Base-by-base conservation (phyloP, 2,329 filamentous ascomycete species). In the Sphaerulina vaccinii region DNA sequence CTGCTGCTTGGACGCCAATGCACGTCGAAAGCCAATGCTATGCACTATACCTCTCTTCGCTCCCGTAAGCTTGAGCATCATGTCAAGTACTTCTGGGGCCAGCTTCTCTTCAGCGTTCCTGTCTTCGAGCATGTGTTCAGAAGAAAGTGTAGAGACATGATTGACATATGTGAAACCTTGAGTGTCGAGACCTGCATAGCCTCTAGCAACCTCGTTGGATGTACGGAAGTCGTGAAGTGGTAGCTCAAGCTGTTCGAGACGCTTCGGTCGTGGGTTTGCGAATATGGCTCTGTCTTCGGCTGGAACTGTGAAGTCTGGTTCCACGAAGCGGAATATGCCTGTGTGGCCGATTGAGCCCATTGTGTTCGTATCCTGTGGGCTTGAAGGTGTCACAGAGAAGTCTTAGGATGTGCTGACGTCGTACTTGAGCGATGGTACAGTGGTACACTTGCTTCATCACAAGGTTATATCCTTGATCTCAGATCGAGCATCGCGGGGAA, bases 101-200 rank as follows among this genome's bases (percentile, higher is more conserved):
- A 56, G 57, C 4, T 47, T 38, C 2, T 56, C 45, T 15, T 60
- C 57, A 3, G 38, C 55, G 9, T 56, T 57, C 2, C 27, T 54
- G 19, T 44, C 55, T n/a, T 54, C 27, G 6, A 57, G 39, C 5
- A 60, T 33, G 13, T 55, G 43, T 9, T 55, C 55, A 5, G 27
- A 23, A 5, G 43, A 40, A 10, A 57, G 22, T 0, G 43, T 29
- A 9, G 45, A 60, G 4, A 23, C 22, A 46, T 57, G 51, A 2
- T 56, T 38, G 6, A 56, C 27, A 10, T 55, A 56, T 1, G 57
- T 54, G 47, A 60, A 60, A 11, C 45, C 50, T 24, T 57, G 52
- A 5, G 39, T 40, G 21, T 60, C 57, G n/a, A 60, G 45, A 10
- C 52, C 52, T 19, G 41, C 43, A n/a, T 32, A 27, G 3, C 57